phyloP scores from a whole-genome alignment of 257 asterid species.

The Apocynum venetum region DNA sequence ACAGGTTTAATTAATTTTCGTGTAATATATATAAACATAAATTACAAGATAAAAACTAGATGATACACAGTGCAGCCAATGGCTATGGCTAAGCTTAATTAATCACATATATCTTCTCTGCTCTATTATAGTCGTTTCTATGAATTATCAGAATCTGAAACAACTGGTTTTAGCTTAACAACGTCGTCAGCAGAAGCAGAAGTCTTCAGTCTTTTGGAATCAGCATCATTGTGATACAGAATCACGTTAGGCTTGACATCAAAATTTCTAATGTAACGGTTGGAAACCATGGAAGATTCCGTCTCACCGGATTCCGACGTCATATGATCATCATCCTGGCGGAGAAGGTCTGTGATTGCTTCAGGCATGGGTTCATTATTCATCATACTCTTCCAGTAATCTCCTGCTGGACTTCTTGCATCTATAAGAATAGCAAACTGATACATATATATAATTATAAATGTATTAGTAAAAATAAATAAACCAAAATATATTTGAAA shows the following conservation, averaged over 20 bases:
- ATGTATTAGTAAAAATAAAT: slow-evolving; percentile 2
- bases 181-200: background rate
- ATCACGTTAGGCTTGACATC: slow-evolving; percentile 47
- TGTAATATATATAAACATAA: no score
- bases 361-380: slow-evolving; percentile 56
- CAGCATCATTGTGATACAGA: slow-evolving; percentile 45
- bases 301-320: slow-evolving; percentile 2
- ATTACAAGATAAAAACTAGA: no score
- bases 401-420: slow-evolving; percentile 38
- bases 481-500: background rate
- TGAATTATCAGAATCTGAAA: background rate
- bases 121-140: background rate
- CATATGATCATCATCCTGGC: background rate
- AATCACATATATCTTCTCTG: no score
- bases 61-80: no score
- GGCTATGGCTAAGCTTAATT: no score
- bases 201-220: slow-evolving; percentile 14
- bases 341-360: slow-evolving; percentile 44
- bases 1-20: no score
- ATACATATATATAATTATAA: background rate
- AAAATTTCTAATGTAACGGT: slow-evolving; percentile 38
- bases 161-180: background rate
- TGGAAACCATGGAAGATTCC: background rate
- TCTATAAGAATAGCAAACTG: slow-evolving; percentile 12
- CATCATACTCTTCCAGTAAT: slow-evolving; percentile 58